Conservation (phyloP, 2,329 filamentous ascomycete genomes). For the Plenodomus tracheiphilus region DNA sequence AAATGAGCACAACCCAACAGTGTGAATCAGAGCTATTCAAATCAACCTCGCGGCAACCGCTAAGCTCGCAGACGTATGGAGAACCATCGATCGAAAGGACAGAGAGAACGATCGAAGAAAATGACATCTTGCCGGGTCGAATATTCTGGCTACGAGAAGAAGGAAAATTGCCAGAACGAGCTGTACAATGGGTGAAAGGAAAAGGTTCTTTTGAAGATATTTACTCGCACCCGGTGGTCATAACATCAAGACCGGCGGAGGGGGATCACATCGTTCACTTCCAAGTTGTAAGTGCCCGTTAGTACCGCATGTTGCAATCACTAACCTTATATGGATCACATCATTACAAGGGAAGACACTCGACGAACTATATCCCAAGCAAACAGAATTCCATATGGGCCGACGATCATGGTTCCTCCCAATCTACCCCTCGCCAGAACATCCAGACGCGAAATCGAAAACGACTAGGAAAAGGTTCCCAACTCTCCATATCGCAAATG, state of each 20-base stretch:
- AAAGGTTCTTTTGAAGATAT: constrained; percentile 39
- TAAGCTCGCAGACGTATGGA: neutral
- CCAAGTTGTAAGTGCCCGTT: constrained; percentile 33
- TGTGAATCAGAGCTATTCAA: neutral
- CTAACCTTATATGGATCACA: constrained; percentile 34
- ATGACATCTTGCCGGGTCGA: constrained; percentile 26
- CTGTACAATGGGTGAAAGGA: constrained; percentile 33
- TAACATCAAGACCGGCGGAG: constrained; percentile 36
- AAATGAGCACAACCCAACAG: neutral
- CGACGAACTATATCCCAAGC: constrained; percentile 35
- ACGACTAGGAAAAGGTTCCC: constrained; percentile 37
- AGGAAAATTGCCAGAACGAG: constrained; percentile 29
- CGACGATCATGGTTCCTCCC: constrained; percentile 40
- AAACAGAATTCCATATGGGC: constrained; percentile 38
- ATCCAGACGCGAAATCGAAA: constrained; percentile 38
- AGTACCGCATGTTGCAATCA: neutral
- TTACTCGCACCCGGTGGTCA: constrained; percentile 39
- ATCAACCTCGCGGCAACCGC: neutral
- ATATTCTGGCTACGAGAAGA: constrained; percentile 40
- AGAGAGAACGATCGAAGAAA: constrained; percentile 14
- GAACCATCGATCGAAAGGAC: constrained; percentile 12
- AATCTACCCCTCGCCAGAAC: constrained; percentile 34
- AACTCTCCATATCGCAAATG: constrained; percentile 27
- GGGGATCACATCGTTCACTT: constrained; percentile 35
- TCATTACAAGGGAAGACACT: constrained; percentile 40